Base-by-base conservation (phyloP, 305 asterid genomes). In the Fraxinus ornus region DNA sequence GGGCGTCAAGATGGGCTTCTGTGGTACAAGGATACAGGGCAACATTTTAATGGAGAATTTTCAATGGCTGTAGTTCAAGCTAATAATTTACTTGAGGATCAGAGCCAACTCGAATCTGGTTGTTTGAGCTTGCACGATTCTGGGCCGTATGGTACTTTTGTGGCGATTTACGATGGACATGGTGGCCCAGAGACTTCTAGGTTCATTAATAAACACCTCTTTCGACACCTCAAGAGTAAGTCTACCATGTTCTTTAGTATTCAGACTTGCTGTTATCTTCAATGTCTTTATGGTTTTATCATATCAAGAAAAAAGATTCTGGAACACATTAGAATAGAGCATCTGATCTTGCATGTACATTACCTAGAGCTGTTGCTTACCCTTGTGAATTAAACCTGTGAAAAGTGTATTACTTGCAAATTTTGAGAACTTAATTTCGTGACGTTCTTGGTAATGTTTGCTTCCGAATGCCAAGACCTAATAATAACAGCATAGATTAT, bases 1-100 rank as follows among this genome's bases (percentile, higher is more conserved):
- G 97, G 97, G 72, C 88, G 94, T 28, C 97, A 90, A 79, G 98
- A 95, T 26, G 98, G 98, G 79, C 97, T 95, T 76, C 78, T 95
- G 47, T 95, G 98, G 98, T 95, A 95, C 81, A 95, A 94, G 88
- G 98, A 95, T 82, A 84, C 88, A 0, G 98, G 98, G 13, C 97
- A 91, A 75, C 98, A 95, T 87, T 85, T 78, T 81, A 94, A 86
- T 90, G 98, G 98, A 37, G 97, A 95, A 55, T 95, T 94, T 84
- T 94, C 98, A 3, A 95, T 95, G 98, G 97, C 98, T 86, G 98
- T 95, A 81, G 98, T 95, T 83, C 98, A 95, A 85, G 98, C 98
- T 75, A 95, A 95, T 86, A 94, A 95, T 85, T 88, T 95, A 79
- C 88, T 94, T 4, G 98, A 95, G 92, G 98, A 95, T 91, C 98